Conservation (phyloP, 352 stramenopile genomes). For the Pythium pyrilobum region DNA sequence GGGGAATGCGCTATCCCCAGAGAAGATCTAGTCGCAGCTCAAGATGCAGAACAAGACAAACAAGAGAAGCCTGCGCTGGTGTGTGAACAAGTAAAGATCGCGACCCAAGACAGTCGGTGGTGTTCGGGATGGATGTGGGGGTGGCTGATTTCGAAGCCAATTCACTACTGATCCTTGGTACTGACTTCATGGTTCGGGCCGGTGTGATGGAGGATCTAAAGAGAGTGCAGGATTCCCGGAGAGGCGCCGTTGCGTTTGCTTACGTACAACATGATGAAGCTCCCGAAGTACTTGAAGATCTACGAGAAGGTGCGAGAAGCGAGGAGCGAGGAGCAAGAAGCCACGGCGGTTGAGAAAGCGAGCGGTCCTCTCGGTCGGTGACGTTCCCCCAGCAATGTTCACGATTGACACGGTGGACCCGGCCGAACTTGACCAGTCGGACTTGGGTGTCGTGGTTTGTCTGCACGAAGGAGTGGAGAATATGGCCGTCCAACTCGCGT, state of each 20-base stretch:
- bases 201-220: constrained; percentile 1
- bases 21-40: neutral
- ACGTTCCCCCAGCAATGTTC: constrained; percentile 2
- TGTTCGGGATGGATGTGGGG: constrained; percentile 18
- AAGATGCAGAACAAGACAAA: constrained; percentile 1
- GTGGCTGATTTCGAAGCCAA: constrained; percentile 18
- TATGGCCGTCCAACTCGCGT: constrained; percentile 12
- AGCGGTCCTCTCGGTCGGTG: neutral
- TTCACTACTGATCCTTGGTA: constrained; percentile 14
- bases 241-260: neutral
- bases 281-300: neutral
- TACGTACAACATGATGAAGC: neutral
- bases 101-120: neutral
- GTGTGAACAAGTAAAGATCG: constrained; percentile 1
- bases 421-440: constrained; percentile 4
- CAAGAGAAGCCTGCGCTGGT: neutral
- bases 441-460: neutral
- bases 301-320: neutral
- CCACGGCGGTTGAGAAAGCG: neutral
- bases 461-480: constrained; percentile 11
- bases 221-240: neutral
- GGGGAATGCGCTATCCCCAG: neutral
- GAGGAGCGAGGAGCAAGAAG: neutral
- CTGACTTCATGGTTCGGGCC: constrained; percentile 15
- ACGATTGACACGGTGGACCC: neutral